Base-by-base conservation (phyloP, 345 rosid genomes). In the Camelina laxa region DNA sequence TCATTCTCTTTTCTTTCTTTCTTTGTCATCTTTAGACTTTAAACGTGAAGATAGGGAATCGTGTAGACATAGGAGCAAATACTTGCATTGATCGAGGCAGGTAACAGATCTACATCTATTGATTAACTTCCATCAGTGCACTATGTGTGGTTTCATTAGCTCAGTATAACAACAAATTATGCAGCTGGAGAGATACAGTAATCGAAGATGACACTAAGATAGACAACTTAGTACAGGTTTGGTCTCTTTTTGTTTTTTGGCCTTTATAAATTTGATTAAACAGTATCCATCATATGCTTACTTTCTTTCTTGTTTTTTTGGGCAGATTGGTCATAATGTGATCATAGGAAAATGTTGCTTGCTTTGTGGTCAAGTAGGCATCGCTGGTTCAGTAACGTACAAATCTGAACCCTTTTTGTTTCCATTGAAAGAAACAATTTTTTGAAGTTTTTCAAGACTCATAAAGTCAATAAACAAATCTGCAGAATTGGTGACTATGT, bases 31-130 rank as follows among this genome's bases (percentile, higher is more conserved):
- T 11, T 31, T 80, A 90, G 96, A 72, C 63, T 68, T 80, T 92
- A 70, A 74, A 76, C 60, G 90, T 84, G 58, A 82, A 74, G 81
- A 85, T 90, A 75, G 96, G 91, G 31, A 65, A 80, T 77, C 79
- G 83, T 69, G 93, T 92, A 36, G 96, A 92, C 76, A 85, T 90
- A 19, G 96, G 95, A 57, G 95, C 96, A 69, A 88, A 86, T 63
- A 81, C 95, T 60, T 92, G 96, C 82, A 84, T 92, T 61, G 98
- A 90, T 65, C 77, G 93, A 38, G 96, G 96, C 82, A 92, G 93
- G 98, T 87, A 60, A 59, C 20, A 58, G 44, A 48, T 70, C 27
- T 59, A 24, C 9, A 60, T 60, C 38, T 71, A 36, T 15, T 71
- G 9, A 71, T 50, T 22, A 60, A 47, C 67, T 48, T 48, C 24